Evolutionary conservation across 2,329 filamentous ascomycete genomes (phyloP).

Genomic region (Sclerotinia minor): DNA sequence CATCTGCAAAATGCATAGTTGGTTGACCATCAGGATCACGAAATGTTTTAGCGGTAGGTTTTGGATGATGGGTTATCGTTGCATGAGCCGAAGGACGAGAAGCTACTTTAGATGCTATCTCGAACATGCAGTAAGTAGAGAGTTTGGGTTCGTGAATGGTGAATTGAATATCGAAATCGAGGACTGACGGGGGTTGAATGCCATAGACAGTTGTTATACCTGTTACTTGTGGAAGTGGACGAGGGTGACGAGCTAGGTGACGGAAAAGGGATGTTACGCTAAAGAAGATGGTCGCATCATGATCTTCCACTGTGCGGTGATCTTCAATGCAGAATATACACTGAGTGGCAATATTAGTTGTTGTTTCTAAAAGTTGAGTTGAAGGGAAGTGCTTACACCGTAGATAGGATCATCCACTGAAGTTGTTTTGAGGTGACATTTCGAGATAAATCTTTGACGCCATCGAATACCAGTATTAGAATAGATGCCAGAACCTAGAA

Average conservation of each 20-base stretch:
- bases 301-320: slow-evolving; percentile 39
- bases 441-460: slow-evolving; percentile 39
- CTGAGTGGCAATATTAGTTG: slow-evolving; percentile 25
- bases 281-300: slow-evolving; percentile 42
- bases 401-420: slow-evolving; percentile 39
- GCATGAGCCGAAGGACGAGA: slow-evolving; percentile 35
- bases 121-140: slow-evolving; percentile 31
- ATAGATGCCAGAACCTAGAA: slow-evolving; percentile 38
- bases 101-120: slow-evolving; percentile 35
- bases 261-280: slow-evolving; percentile 37
- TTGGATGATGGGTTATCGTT: slow-evolving; percentile 35
- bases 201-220: slow-evolving; percentile 39
- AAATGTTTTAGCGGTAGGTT: slow-evolving; percentile 28
- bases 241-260: slow-evolving; percentile 39
- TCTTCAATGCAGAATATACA: slow-evolving; percentile 41
- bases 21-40: slow-evolving; percentile 37
- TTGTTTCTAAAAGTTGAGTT: neutral
- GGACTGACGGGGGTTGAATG: slow-evolving; percentile 28
- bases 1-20: slow-evolving; percentile 38
- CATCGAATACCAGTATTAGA: slow-evolving; percentile 39
- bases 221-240: slow-evolving; percentile 36
- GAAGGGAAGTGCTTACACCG: slow-evolving; percentile 32
- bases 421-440: slow-evolving; percentile 38
- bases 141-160: slow-evolving; percentile 29
- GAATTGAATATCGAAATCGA: slow-evolving; percentile 42